Base-by-base conservation (phyloP, 345 rosid genomes). In the Citrus unshiu region DNA sequence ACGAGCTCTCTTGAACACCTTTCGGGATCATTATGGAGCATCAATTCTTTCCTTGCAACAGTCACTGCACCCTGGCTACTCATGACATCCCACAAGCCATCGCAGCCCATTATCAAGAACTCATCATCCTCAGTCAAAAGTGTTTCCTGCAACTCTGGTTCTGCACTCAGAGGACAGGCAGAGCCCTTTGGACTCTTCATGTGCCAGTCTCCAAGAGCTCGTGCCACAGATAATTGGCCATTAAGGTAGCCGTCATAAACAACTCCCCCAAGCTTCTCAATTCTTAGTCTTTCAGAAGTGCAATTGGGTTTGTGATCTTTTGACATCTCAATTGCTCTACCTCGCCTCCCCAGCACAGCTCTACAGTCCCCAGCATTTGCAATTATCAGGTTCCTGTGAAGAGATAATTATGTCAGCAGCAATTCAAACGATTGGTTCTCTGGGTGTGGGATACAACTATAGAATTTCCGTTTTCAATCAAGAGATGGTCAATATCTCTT, bases 81-180 rank as follows among this genome's bases (percentile, higher is more conserved):
- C 97, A 93, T 95, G 49, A 95, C 99, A 86, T 95, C 99, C 99
- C 99, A 95, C 78, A 95, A 83, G 79, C 99, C 99, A 72, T 95
- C 99, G 64, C 99, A 92, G 46, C 98, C 99, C 91, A 95, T 91
- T 76, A 96, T 90, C 88, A 93, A 85, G 91, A 94, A 96, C 88
- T 96, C 99, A 56, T 96, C 99, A 4, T 96, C 99, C 77, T 91
- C 98, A 0, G 89, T 87, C 70, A 96, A 78, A 54, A 84, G 81
- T 6, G 86, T 74, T 82, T 90, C 97, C 82, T 90, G 92, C 83
- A 96, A 74, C 82, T 96, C 99, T 0, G 97, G 98, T 82, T 96
- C 99, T 4, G 98, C 93, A 62, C 90, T 96, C 22, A 96, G 83
- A 43, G 98, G 99, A 74, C 90, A 90, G 2, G 91, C 97, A 32